phyloP scores from a whole-genome alignment of 208 protist species.

The Trypanosoma scelopori region DNA sequence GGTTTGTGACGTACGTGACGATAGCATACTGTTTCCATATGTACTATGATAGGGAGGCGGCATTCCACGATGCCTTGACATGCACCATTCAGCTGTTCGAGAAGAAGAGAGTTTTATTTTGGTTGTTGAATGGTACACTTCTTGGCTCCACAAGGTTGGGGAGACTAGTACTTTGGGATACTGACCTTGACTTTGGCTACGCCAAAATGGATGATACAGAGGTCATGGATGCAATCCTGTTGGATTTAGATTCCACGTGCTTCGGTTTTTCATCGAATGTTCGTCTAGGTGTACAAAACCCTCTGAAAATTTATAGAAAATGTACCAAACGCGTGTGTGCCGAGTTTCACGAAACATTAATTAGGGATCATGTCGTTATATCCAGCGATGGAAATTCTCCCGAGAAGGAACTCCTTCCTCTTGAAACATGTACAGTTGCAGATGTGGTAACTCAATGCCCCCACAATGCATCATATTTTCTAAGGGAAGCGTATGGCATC shows the following conservation, averaged over 20 bases:
- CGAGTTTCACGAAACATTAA: conserved; percentile 61
- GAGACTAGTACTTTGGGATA: conserved; percentile 81
- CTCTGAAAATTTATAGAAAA: conserved; percentile 57
- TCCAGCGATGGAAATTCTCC: conserved; percentile 47
- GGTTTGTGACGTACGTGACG: conserved; percentile 55
- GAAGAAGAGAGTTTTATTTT: conserved; percentile 36
- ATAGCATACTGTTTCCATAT: conserved; percentile 65
- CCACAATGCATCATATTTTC: conserved; percentile 59
- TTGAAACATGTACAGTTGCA: conserved; percentile 56
- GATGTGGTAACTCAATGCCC: conserved; percentile 57
- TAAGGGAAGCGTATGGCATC: conserved; percentile 63
- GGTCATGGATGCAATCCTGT: conserved; percentile 13
- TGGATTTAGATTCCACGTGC: conserved; percentile 46
- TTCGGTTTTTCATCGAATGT: conserved; percentile 43
- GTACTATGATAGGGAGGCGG: conserved; percentile 72
- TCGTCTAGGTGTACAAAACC: conserved; percentile 30
- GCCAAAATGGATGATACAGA: not conserved
- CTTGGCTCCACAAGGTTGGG: conserved; percentile 66
- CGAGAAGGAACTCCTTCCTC: conserved; percentile 51
- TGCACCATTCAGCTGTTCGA: conserved; percentile 57
- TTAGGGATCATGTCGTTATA: conserved; percentile 32
- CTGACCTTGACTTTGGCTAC: conserved; percentile 78
- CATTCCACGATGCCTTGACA: conserved; percentile 56
- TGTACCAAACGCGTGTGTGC: conserved; percentile 78
- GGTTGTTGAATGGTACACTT: conserved; percentile 82